Conservation (phyloP, 176 grass and related monocot genomes). For the Avena sativa region DNA sequence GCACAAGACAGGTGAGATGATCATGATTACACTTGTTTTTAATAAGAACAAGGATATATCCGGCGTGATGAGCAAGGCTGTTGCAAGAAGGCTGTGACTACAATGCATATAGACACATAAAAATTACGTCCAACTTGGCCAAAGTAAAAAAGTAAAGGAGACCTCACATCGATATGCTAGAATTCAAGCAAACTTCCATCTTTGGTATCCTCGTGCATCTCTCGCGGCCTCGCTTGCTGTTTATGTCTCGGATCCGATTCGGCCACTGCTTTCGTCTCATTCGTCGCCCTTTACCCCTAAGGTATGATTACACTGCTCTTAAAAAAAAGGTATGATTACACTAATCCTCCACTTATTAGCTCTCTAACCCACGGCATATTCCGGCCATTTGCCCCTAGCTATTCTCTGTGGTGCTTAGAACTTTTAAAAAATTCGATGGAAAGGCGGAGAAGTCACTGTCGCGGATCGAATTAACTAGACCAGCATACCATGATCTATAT, state of each 20-base stretch:
- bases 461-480: not conserved
- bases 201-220: slow-evolving; percentile 8
- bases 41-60: not conserved
- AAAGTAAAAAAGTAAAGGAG: not conserved
- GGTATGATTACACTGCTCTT: no score
- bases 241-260: slow-evolving; percentile 34
- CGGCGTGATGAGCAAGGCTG: not conserved
- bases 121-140: slow-evolving; percentile 25
- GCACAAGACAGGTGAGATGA: slow-evolving; percentile 20
- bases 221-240: not conserved
- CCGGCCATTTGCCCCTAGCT: not conserved
- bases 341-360: not conserved
- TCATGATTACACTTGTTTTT: not conserved
- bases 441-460: not conserved
- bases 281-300: not conserved
- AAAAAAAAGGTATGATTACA: no score
- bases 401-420: not conserved
- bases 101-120: not conserved
- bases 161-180: not conserved
- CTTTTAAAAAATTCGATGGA: not conserved
- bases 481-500: not conserved
- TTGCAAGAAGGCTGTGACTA: not conserved
- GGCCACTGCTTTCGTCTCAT: not conserved
- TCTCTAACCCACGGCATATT: not conserved
- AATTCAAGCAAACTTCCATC: slow-evolving; percentile 32